Evolutionary conservation across 768 basidiomycete genomes (phyloP), one percentile per base, ranked within the genome.

Genomic region (Macrolepiota albuminosa): DNA sequence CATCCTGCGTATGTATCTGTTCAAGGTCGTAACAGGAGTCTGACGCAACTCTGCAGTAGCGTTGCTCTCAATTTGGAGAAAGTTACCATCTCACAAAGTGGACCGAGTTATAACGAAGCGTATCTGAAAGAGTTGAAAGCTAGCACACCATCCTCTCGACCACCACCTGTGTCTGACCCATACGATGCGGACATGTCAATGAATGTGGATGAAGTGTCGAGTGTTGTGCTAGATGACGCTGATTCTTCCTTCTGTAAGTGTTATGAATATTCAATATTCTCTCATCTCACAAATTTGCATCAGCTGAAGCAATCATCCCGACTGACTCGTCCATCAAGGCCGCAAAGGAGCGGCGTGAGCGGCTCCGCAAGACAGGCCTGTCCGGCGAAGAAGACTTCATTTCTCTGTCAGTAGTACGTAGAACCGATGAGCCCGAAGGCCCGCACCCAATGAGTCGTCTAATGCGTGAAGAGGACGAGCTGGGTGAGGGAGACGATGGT

Each of bases 401-500:
- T 26, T 91, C 93, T 0, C 72, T 95, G 16, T 85, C 89, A 21
- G 81, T 94, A 4, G 76, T 84, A 0, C 84, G 80, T 61, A 78
- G 77, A 49, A 73, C 74, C 21, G 83, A 88, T 39, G 72, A 75
- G 39, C 70, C 80, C 9, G 78, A 82, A 64, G 91, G 91, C 0
- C 92, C 92, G 7, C 91, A 93, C 76, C 93, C 92, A 7, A 88
- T 88, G 64, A 93, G 91, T 69, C 82, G 93, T 9, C 73, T 95
- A 31, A 69, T 90, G 73, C 78, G 93, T 52, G 93, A 95, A 71
- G 93, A 95, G 43, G 93, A 95, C 70, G 91, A 95, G 63, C 69
- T 91, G 2, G 93, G 93, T 11, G 91, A 94, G 68, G 91, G 86
- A 2, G 93, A 94, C 42, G 93, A 95, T 63, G 93, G 93, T 92